phyloP scores from a whole-genome alignment of 371 early-diverging fungal species.

The Mortierella sp. region DNA sequence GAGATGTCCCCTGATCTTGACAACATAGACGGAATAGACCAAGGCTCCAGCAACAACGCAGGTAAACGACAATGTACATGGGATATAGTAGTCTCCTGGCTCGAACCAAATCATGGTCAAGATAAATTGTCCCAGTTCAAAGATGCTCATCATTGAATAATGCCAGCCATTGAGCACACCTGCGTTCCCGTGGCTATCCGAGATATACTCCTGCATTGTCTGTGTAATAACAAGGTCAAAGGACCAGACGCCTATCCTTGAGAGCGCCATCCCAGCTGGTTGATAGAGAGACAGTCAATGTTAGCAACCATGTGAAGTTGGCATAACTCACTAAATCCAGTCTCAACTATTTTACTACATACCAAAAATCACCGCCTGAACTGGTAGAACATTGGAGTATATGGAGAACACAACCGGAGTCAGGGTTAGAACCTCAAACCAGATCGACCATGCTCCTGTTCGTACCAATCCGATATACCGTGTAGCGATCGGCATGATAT shows the following conservation, averaged over 20 bases:
- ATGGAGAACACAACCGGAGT: conserved; percentile 48
- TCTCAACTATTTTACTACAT: conserved; percentile 3
- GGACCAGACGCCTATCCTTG: conserved; percentile 62
- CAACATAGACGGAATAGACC: conserved; percentile 50
- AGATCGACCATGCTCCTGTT: conserved; percentile 58
- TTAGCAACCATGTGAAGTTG: background rate
- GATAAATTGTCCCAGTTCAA: conserved; percentile 53
- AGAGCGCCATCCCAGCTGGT: conserved; percentile 55
- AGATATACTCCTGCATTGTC: conserved; percentile 59
- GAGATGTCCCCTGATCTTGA: conserved; percentile 56
- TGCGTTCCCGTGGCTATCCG: conserved; percentile 22
- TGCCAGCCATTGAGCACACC: conserved; percentile 61
- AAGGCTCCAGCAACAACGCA: conserved; percentile 54
- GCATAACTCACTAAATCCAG: background rate
- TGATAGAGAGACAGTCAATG: background rate
- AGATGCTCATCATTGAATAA: conserved; percentile 59
- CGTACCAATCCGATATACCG: conserved; percentile 53
- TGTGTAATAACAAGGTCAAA: conserved; percentile 65
- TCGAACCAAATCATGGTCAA: conserved; percentile 54
- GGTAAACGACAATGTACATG: conserved; percentile 52
- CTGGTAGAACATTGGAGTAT: conserved; percentile 35
- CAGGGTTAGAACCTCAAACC: conserved; percentile 53
- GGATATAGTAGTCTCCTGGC: conserved; percentile 55
- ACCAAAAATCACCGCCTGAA: conserved; percentile 44
- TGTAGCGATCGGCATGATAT: conserved; percentile 46